Percentiles rank a stretch among this genome's conserved stretches.
Conservation (phyloP, 2,329 filamentous ascomycete species). For the Xylariaceae sp. region DNA sequence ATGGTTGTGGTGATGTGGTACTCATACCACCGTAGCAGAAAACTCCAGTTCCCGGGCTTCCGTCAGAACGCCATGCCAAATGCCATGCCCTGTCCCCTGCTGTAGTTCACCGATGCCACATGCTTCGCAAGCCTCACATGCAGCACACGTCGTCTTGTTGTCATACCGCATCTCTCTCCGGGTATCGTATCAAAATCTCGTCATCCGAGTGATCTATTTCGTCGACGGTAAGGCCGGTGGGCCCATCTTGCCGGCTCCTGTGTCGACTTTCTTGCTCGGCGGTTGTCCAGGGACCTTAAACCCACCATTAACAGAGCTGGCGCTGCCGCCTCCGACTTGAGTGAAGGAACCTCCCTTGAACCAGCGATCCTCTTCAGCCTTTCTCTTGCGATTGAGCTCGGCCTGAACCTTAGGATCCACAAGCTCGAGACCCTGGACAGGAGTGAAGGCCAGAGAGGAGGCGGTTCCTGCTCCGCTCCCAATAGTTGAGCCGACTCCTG, state of each 20-base stretch:
- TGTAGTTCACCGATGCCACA: not conserved
- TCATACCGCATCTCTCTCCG: not conserved
- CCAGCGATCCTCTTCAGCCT: constrained; percentile 93
- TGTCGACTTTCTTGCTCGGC: constrained; percentile 72
- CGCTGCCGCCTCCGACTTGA: constrained; percentile 63
- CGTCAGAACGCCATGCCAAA: too few relatives aligned
- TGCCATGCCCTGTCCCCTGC: too few relatives aligned
- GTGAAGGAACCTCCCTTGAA: constrained; percentile 98
- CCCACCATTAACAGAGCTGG: constrained; percentile 54
- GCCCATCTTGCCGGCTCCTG: constrained; percentile 60
- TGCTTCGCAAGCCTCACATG: not conserved
- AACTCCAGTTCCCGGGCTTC: too few relatives aligned
- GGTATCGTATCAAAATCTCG: constrained; percentile 1
- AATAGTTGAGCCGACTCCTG: constrained; percentile 77
- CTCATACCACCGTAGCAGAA: too few relatives aligned
- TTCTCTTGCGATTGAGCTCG: constrained; percentile 86
- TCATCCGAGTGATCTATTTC: too few relatives aligned
- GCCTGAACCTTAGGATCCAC: constrained; percentile 91
- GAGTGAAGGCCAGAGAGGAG: constrained; percentile 89
- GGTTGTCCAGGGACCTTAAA: constrained; percentile 77
- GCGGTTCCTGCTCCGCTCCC: constrained; percentile 74
- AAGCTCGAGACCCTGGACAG: constrained; percentile 91
- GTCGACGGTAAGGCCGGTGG: constrained; percentile 38
- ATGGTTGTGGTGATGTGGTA: too few relatives aligned
- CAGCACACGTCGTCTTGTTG: not conserved